phyloP scores from a whole-genome alignment of 306 rosid genomes.

The Pachyrhizus erosus region DNA sequence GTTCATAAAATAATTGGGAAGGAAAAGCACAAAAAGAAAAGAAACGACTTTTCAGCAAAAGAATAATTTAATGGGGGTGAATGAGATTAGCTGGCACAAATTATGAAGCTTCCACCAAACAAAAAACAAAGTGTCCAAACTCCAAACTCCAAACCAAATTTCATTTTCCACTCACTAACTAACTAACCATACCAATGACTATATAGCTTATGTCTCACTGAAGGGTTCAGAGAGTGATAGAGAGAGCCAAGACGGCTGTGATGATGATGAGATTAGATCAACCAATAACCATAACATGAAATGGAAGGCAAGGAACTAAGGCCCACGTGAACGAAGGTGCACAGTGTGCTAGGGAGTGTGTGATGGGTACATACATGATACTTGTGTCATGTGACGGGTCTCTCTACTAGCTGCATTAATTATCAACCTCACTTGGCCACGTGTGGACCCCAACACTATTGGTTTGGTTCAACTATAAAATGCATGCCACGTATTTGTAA shows the following conservation, averaged over 20 bases:
- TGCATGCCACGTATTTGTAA: background rate
- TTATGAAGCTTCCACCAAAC: conserved; percentile 19
- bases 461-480: background rate
- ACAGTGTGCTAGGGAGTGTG: background rate
- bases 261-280: conserved; percentile 28
- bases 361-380: background rate
- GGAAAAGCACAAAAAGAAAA: conserved; percentile 30
- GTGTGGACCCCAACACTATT: conserved; percentile 44
- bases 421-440: conserved; percentile 41
- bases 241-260: conserved; percentile 5
- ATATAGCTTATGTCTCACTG: background rate
- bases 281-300: conserved; percentile 19
- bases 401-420: conserved; percentile 25
- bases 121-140: conserved; percentile 7
- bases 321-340: conserved; percentile 47
- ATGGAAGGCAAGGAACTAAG: conserved; percentile 30
- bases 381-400: conserved; percentile 21
- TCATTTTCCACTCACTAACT: background rate
- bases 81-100: conserved; percentile 45
- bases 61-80: conserved; percentile 4
- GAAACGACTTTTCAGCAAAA: background rate
- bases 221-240: conserved; percentile 2
- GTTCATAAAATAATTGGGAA: conserved; percentile 31
- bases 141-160: background rate
- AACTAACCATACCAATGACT: conserved; percentile 21